Evolutionary conservation across 2,329 filamentous ascomycete species (phyloP).

Genomic region (Ceratocystis huliohia): DNA sequence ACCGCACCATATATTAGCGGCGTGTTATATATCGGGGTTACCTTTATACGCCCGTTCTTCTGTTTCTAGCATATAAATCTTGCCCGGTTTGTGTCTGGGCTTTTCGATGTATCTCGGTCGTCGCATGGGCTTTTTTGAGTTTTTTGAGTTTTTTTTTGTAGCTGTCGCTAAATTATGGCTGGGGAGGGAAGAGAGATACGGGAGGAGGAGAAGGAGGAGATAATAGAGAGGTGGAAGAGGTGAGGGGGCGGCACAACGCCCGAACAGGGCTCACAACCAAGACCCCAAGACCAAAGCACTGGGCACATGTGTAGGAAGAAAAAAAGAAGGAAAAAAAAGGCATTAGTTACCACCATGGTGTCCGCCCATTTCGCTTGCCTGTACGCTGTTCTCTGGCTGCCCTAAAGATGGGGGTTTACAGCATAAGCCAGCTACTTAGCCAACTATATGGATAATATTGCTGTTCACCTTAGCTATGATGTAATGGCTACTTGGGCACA

Average conservation of each 20-base stretch:
- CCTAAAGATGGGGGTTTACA: neutral
- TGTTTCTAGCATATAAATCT: neutral
- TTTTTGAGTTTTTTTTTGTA: neutral
- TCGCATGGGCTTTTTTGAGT: too few species aligned
- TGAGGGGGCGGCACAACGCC: neutral
- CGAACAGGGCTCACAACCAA: neutral
- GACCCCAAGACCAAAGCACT: neutral
- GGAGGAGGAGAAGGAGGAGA: neutral
- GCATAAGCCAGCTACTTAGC: neutral
- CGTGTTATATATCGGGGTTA: neutral
- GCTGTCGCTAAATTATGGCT: neutral
- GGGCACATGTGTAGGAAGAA: neutral
- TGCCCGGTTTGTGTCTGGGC: neutral
- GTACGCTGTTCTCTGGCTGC: neutral
- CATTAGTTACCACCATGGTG: neutral
- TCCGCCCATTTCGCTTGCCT: neutral
- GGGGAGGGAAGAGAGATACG: neutral
- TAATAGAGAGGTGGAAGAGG: neutral
- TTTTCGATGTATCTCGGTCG: too few species aligned
- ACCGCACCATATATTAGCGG: constrained; percentile 1
- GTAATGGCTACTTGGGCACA: neutral
- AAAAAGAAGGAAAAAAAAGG: too few species aligned
- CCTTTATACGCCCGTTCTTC: neutral
- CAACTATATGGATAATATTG: too few species aligned
- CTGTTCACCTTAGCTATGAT: neutral